Conservation (phyloP, 495 filamentous ascomycete species). For the Daldinia caldariorum region DNA sequence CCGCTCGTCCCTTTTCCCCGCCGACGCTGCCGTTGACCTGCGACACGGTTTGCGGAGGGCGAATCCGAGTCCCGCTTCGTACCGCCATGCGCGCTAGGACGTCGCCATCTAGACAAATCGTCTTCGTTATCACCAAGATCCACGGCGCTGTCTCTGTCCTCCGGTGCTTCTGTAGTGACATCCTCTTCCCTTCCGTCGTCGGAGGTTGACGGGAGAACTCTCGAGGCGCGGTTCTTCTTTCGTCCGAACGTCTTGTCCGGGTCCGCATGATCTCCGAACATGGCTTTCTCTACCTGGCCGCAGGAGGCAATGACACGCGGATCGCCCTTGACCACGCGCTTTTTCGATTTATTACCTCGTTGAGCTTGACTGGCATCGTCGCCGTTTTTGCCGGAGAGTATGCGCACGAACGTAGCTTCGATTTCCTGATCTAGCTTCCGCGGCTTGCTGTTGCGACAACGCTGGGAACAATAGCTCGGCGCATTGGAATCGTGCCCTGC, state of each 20-base stretch:
- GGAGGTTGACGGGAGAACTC: conserved; percentile 32
- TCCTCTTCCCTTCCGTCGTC: not conserved
- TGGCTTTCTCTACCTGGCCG: conserved; percentile 46
- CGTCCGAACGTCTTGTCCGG: conserved; percentile 47
- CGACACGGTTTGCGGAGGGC: conserved; percentile 51
- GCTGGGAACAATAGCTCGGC: conserved; percentile 29
- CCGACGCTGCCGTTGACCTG: conserved; percentile 57
- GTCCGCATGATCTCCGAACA: conserved; percentile 48
- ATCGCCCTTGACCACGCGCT: conserved; percentile 24
- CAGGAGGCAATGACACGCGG: conserved; percentile 32
- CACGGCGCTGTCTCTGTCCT: conserved; percentile 11
- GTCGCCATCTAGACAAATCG: conserved; percentile 12
- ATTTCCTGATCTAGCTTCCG: conserved; percentile 24
- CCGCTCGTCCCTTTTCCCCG: conserved; percentile 55
- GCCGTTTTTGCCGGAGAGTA: conserved; percentile 4
- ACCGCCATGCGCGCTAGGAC: conserved; percentile 27
- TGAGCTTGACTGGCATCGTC: not conserved
- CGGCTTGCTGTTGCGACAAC: conserved; percentile 25
- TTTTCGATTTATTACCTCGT: conserved; percentile 8
- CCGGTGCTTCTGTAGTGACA: conserved; percentile 1
- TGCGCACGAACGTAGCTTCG: conserved; percentile 23
- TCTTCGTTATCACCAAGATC: conserved; percentile 12
- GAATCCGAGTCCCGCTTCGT: conserved; percentile 41
- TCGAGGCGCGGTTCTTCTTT: conserved; percentile 48
- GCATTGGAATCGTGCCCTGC: not conserved